These are phyloP conservation scores for Yamadazyma siamensis DNA, from an alignment of 1,139 yeast species.

Conservation along the genomic window DNA sequence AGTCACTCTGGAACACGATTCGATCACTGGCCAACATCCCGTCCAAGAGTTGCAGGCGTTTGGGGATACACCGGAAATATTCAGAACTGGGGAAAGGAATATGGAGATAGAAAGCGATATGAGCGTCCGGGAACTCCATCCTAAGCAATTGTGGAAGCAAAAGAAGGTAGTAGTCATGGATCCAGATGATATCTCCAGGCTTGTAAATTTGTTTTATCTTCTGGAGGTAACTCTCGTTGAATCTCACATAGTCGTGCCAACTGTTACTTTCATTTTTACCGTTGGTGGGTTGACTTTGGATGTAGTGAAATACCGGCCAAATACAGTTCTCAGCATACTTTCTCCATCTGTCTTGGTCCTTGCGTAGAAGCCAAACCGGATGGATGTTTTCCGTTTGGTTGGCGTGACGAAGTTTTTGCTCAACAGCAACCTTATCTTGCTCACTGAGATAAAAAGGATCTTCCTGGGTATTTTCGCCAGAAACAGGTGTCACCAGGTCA, in stretches of 20 bases:
- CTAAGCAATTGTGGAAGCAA: conserved; percentile 83
- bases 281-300: conserved; percentile 63
- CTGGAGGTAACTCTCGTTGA: conserved; percentile 87
- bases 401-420: conserved; percentile 38
- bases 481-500: conserved; percentile 5
- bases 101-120: conserved; percentile 80
- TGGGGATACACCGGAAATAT: conserved; percentile 83
- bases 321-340: conserved; percentile 83
- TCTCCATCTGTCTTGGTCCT: conserved; percentile 79
- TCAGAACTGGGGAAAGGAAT: conserved; percentile 96
- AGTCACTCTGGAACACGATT: conserved; percentile 80
- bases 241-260: conserved; percentile 89
- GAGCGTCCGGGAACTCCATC: conserved; percentile 76
- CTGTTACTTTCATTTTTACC: conserved; percentile 71
- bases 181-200: conserved; percentile 93
- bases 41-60: conserved; percentile 75
- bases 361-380: conserved; percentile 82
- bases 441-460: conserved; percentile 64
- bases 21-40: conserved; percentile 90
- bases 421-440: conserved; percentile 50
- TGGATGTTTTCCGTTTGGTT: conserved; percentile 54
- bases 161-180: conserved; percentile 87
- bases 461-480: conserved; percentile 28
- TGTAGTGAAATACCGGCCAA: conserved; percentile 95
- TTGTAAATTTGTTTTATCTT: conserved; percentile 68